Conservation (phyloP, 345 rosid species). For the Corchorus olitorius region DNA sequence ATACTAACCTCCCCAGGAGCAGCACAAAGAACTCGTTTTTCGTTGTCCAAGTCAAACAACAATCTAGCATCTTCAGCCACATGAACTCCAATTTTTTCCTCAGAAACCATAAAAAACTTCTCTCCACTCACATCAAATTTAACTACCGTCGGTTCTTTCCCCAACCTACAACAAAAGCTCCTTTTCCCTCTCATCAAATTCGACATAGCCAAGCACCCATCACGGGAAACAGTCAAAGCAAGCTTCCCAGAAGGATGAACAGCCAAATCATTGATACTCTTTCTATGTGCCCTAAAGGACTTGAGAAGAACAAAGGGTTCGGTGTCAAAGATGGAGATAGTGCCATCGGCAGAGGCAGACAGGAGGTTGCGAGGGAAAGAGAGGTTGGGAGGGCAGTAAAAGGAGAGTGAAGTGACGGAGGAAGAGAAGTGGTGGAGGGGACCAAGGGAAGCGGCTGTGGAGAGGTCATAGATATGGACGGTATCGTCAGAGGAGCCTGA, state of each 20-base stretch:
- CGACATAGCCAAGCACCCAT: conserved; percentile 81
- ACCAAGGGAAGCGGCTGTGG: conserved; percentile 85
- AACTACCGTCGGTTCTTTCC: conserved; percentile 69
- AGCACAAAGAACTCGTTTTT: conserved; percentile 74
- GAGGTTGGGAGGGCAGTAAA: conserved; percentile 70
- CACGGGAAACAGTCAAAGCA: conserved; percentile 78
- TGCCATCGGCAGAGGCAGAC: conserved; percentile 82
- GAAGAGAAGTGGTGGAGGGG: conserved; percentile 70
- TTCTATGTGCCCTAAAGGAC: conserved; percentile 65
- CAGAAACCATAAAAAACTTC: conserved; percentile 71
- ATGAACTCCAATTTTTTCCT: conserved; percentile 66
- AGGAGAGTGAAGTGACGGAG: conserved; percentile 73
- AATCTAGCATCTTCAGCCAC: conserved; percentile 84
- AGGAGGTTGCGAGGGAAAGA: conserved; percentile 88
- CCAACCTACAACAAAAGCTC: conserved; percentile 72
- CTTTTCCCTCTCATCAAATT: conserved; percentile 89
- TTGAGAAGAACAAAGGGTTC: conserved; percentile 84
- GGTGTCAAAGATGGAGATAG: conserved; percentile 78
- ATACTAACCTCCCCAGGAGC: conserved; percentile 74
- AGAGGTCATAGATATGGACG: conserved; percentile 80
- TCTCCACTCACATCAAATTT: conserved; percentile 63
- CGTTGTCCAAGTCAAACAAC: conserved; percentile 58
- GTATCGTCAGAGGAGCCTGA: conserved; percentile 86
- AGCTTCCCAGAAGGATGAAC: conserved; percentile 86
- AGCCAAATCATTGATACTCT: conserved; percentile 66